Evolutionary conservation across 768 basidiomycete species (phyloP).

Genomic region (Hypholoma sublateritium): DNA sequence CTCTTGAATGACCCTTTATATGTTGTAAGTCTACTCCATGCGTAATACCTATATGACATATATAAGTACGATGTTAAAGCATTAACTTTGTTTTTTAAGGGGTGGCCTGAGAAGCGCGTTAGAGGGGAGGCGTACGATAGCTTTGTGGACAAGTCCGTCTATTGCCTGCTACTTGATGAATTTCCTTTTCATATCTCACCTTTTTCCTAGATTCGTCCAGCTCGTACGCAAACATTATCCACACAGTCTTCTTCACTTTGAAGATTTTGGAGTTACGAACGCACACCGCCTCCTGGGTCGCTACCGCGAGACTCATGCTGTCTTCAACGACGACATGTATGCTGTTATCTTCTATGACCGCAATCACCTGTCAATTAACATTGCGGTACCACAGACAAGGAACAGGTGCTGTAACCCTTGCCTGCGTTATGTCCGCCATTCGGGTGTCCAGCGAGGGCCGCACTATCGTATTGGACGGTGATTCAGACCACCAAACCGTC

Average conservation of each 20-base stretch:
- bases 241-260: conserved; percentile 72
- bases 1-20: conserved; percentile 66
- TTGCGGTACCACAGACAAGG: conserved; percentile 50
- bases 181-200: neutral
- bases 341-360: conserved; percentile 3
- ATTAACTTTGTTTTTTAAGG: conserved; percentile 38
- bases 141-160: conserved; percentile 69
- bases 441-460: conserved; percentile 50
- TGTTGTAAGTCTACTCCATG: conserved; percentile 38
- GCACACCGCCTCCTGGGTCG: conserved; percentile 65
- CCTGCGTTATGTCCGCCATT: conserved; percentile 66
- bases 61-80: neutral
- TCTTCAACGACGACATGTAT: conserved; percentile 87
- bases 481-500: neutral
- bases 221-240: conserved; percentile 74
- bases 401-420: conserved; percentile 74
- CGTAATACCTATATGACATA: conserved; percentile 20
- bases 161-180: neutral
- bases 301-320: conserved; percentile 62
- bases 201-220: conserved; percentile 63
- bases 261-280: conserved; percentile 82
- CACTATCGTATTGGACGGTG: conserved; percentile 8
- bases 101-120: conserved; percentile 70
- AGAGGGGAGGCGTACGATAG: conserved; percentile 73
- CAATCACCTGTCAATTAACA: neutral